Percentiles rank a stretch among this genome's conserved stretches.
These are phyloP conservation scores for Glonium stellatum DNA, from an alignment of 495 filamentous ascomycete species.

Conservation along the genomic window DNA sequence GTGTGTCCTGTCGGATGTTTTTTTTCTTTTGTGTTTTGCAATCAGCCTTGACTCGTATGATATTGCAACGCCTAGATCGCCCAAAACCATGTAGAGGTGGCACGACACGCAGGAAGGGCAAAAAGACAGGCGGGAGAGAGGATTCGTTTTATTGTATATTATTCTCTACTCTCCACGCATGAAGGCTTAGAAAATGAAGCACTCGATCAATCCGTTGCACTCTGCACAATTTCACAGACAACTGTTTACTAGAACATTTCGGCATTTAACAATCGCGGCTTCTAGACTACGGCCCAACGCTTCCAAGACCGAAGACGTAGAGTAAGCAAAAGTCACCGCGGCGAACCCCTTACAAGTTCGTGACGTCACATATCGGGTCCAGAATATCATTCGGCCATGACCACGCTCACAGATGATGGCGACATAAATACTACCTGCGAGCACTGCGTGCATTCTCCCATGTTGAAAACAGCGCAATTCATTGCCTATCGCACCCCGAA, in stretches of 20 bases:
- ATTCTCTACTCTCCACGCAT: constrained; percentile 10
- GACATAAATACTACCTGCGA: neutral
- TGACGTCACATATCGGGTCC: neutral
- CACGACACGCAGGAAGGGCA: no score
- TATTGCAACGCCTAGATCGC: neutral
- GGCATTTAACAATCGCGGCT: no score
- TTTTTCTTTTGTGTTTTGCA: neutral
- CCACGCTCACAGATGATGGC: neutral
- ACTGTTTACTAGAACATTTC: no score
- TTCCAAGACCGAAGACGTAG: no score
- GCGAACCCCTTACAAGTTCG: no score
- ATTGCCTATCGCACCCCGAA: constrained; percentile 8
- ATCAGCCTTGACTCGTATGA: neutral
- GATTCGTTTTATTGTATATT: constrained; percentile 5
- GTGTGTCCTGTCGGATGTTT: neutral
- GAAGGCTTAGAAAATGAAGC: neutral
- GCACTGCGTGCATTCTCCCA: constrained; percentile 13
- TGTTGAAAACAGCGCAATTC: constrained; percentile 19
- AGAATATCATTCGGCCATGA: neutral
- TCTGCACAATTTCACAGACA: neutral
- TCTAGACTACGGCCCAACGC: no score
- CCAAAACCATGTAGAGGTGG: no score
- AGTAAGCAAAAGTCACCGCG: no score
- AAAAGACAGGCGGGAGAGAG: no score
- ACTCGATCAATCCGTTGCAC: neutral